Percentiles rank a stretch among this genome's conserved stretches.
Conservation (phyloP, 768 basidiomycete genomes). For the Naganishia onofrii region DNA sequence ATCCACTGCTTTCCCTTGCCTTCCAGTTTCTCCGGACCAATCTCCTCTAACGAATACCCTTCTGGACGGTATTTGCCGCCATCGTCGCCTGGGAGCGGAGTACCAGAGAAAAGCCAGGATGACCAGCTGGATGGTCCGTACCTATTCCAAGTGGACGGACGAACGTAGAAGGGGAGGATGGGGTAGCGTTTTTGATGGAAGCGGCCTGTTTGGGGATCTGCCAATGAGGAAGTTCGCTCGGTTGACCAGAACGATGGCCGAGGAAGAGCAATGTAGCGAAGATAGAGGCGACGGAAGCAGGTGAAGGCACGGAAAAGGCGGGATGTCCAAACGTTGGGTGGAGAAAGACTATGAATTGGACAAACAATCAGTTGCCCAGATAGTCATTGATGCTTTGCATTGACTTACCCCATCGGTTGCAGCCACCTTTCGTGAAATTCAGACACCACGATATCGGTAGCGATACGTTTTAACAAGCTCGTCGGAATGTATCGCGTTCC, state of each 20-base stretch:
- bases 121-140: background rate
- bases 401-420: background rate
- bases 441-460: background rate
- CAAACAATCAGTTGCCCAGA: too few relatives aligned
- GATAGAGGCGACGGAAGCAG: conserved; percentile 67
- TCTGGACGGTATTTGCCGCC: conserved; percentile 25
- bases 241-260: conserved; percentile 1
- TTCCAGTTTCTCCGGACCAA: conserved; percentile 14
- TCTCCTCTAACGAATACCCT: conserved; percentile 23
- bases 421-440: conserved; percentile 7
- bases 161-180: conserved; percentile 25
- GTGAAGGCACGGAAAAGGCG: conserved; percentile 56
- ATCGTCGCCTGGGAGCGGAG: conserved; percentile 22
- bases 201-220: background rate
- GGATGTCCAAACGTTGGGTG: background rate
- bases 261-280: conserved; percentile 62
- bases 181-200: conserved; percentile 9
- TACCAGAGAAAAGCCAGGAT: background rate
- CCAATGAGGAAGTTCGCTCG: background rate
- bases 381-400: too few relatives aligned
- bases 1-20: conserved; percentile 29
- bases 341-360: background rate
- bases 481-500: conserved; percentile 3
- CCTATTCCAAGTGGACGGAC: conserved; percentile 18
- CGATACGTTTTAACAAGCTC: background rate